These are phyloP conservation scores for Suillus clintonianus DNA, from an alignment of 768 basidiomycete species.

Conservation along the genomic window DNA sequence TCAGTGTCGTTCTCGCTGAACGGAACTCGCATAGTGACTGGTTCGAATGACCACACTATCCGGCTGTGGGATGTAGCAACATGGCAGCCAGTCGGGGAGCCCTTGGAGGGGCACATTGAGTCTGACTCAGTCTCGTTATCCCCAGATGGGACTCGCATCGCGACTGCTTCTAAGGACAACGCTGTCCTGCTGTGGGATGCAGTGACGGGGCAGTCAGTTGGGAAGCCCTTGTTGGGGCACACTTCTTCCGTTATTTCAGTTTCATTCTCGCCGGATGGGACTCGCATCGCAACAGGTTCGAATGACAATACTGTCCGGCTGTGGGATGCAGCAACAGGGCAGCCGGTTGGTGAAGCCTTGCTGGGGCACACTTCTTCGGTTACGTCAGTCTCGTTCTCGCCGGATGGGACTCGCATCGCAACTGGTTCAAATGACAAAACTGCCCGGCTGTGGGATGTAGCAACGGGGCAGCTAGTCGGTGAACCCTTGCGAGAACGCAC, in stretches of 20 bases:
- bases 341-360: neutral
- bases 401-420: neutral
- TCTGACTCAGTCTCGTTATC: slow-evolving; percentile 1
- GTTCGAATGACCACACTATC: slow-evolving; percentile 10
- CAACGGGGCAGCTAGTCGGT: neutral
- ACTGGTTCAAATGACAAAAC: neutral
- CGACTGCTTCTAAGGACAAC: neutral
- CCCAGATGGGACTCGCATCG: slow-evolving; percentile 4
- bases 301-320: neutral
- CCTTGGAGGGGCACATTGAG: slow-evolving; percentile 4
- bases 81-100: neutral
- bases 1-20: slow-evolving; percentile 19
- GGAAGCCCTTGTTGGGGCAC: neutral
- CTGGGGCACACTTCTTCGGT: neutral
- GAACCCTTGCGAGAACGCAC: neutral
- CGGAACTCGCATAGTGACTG: slow-evolving; percentile 9
- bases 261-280: neutral
- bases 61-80: slow-evolving; percentile 7
- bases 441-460: neutral
- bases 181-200: slow-evolving; percentile 8
- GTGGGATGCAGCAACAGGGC: neutral
- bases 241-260: neutral
- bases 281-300: neutral
- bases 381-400: neutral
- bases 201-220: neutral